Evolutionary conservation across 257 asterid species (phyloP), one percentile per base, ranked within the genome.

Genomic region (Capsicum chinense): DNA sequence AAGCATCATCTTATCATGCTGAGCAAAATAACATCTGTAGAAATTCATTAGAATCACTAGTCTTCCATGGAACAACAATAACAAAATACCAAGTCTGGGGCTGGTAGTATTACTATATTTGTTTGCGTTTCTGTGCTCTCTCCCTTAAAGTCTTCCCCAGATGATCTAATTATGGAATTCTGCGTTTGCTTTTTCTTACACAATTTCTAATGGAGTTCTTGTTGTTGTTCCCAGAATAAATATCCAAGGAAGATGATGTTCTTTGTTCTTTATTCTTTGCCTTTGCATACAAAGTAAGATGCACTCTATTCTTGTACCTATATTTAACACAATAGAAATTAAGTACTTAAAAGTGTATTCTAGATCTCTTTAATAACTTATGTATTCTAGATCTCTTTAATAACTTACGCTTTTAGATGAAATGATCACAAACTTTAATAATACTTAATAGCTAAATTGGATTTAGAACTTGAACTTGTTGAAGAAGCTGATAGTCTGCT

Each of bases 1-100:
- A 79, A 95, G 99, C 97, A 95, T 93, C 8, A 98, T 95, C 88
- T 95, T 94, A 87, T 95, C 94, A 57, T 95, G 99, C 68, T 88
- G 90, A 17, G 92, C 79, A 79, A 95, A 95, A 89, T 92, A 80
- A 88, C 99, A 95, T 86, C 99, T 94, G 84, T 71, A 85, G 21
- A 83, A 83, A 67, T 42, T 79, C 80, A 86, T 87, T 69, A 84
- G 58, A 66, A 82, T 84, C 79, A 59, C 56, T 50, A 78, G 19
- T 54, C 69, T 8, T 71, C 14, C 7, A 39, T 39, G 44, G 44
- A 39, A 39, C 5, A 39, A 39, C 44, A 39, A 4, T 2, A 39
- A 39, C 44, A 39, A 26, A 26, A 26, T 39, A 39, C 44, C 33
- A 26, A 26, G 33, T 86, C 87, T 21, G 84, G 63, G 79, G 84